phyloP scores from a whole-genome alignment of 1,284 basidiomycete species.

The Microbotryomycetes sp. region DNA sequence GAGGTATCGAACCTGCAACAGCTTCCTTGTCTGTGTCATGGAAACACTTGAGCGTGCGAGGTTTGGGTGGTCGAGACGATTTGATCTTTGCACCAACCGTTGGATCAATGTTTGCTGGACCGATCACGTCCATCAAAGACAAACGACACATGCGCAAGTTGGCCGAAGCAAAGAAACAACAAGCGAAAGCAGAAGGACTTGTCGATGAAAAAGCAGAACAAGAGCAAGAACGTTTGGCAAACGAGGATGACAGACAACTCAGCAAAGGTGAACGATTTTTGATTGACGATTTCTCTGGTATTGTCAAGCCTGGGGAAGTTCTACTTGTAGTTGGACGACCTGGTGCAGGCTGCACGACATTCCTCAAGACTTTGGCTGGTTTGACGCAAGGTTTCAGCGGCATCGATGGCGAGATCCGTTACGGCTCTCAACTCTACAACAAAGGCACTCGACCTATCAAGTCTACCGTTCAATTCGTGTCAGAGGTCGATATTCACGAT shows the following conservation, averaged over 20 bases:
- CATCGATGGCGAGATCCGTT: constrained; percentile 59
- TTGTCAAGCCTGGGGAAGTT: constrained; percentile 24
- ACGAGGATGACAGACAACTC: not conserved
- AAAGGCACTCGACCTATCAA: not conserved
- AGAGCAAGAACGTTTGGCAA: not conserved
- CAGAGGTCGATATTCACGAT: constrained; percentile 61
- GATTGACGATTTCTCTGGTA: constrained; percentile 24
- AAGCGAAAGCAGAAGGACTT: not conserved
- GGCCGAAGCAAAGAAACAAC: not conserved
- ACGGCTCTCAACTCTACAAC: constrained; percentile 45
- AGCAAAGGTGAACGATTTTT: constrained; percentile 18
- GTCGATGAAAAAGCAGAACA: not conserved
- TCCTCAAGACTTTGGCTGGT: constrained; percentile 67
- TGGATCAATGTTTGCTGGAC: constrained; percentile 7
- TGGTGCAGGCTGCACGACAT: constrained; percentile 65
- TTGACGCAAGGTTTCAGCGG: constrained; percentile 56
- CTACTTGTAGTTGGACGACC: constrained; percentile 53
- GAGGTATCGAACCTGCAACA: not conserved
- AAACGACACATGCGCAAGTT: constrained; percentile 2
- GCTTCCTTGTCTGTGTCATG: not conserved
- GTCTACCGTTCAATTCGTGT: constrained; percentile 12
- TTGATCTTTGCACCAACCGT: not conserved
- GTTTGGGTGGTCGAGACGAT: not conserved
- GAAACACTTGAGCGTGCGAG: not conserved
- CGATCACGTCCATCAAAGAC: constrained; percentile 43